These are phyloP conservation scores for Petunia secreta DNA, from an alignment of 257 asterid species.

Conservation along the genomic window DNA sequence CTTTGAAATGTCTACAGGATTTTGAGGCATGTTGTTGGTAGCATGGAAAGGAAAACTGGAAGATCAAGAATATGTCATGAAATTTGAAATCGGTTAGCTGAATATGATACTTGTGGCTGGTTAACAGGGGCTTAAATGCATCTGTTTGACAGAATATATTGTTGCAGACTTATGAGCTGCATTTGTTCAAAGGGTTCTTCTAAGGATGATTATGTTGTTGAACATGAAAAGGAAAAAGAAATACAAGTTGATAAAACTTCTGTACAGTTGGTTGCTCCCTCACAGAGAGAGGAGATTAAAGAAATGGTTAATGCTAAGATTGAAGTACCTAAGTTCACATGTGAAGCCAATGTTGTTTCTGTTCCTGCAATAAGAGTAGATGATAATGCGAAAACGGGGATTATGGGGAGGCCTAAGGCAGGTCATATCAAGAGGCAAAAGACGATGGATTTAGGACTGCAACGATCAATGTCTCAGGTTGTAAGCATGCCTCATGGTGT, in stretches of 20 bases:
- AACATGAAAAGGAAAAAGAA: constrained; percentile 31
- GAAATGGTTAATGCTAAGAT: constrained; percentile 22
- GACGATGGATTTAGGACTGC: constrained; percentile 53
- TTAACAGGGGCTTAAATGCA: constrained; percentile 4
- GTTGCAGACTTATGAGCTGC: constrained; percentile 40
- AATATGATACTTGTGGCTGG: constrained; percentile 23
- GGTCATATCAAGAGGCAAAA: constrained; percentile 52
- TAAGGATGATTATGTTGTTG: constrained; percentile 23
- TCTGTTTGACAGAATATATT: constrained; percentile 9
- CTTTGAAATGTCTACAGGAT: background rate
- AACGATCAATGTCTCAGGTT: constrained; percentile 41
- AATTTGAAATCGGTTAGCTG: background rate
- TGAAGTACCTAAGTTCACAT: constrained; percentile 27
- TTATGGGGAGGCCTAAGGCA: constrained; percentile 63
- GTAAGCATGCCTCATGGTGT: constrained; percentile 55
- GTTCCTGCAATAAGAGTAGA: constrained; percentile 23
- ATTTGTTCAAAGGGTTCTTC: constrained; percentile 39
- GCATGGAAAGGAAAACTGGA: constrained; percentile 17
- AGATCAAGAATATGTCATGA: constrained; percentile 15
- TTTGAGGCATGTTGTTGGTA: background rate
- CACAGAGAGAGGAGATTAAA: constrained; percentile 25
- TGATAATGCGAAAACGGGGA: constrained; percentile 49
- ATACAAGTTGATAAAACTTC: constrained; percentile 27
- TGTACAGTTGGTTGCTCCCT: constrained; percentile 31
- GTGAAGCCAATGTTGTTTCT: background rate